phyloP scores from a whole-genome alignment of 805 yeast genomes.

The Candida loeiensis region DNA sequence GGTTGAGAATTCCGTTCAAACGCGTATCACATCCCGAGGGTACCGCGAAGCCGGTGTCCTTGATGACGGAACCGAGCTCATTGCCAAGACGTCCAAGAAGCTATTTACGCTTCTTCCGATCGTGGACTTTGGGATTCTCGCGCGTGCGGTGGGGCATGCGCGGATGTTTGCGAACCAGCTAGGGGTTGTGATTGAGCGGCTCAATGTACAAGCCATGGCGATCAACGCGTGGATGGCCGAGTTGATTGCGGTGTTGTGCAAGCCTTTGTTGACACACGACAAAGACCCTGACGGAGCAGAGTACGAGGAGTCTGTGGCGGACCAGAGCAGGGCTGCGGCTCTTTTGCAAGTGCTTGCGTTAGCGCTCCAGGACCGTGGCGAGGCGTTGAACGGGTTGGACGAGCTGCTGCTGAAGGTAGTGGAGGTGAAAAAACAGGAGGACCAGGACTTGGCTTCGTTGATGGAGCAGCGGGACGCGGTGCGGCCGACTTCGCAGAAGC shows the following conservation, averaged over 20 bases:
- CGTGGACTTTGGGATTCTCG: slow-evolving; percentile 13
- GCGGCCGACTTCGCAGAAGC: slow-evolving; percentile 19
- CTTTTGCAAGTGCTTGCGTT: slow-evolving; percentile 53
- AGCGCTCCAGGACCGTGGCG: slow-evolving; percentile 25
- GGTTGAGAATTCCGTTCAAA: slow-evolving; percentile 24
- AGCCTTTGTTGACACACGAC: slow-evolving; percentile 48
- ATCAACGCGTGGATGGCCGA: slow-evolving; percentile 52
- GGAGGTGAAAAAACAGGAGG: background rate
- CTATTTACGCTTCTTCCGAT: slow-evolving; percentile 30
- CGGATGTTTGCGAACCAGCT: slow-evolving; percentile 21
- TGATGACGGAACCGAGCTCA: slow-evolving; percentile 28
- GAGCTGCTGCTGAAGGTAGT: slow-evolving; percentile 1
- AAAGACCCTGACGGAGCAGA: slow-evolving; percentile 66
- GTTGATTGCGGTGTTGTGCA: slow-evolving; percentile 40
- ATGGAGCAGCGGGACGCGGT: background rate
- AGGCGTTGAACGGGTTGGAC: slow-evolving; percentile 36
- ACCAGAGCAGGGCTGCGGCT: slow-evolving; percentile 67
- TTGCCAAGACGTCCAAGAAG: slow-evolving; percentile 34
- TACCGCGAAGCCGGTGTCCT: slow-evolving; percentile 9
- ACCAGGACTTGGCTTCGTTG: background rate
- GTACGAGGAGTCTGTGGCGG: slow-evolving; percentile 67
- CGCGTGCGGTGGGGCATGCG: slow-evolving; percentile 11
- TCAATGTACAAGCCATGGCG: slow-evolving; percentile 50
- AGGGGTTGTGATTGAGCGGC: slow-evolving; percentile 20
- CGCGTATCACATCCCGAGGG: slow-evolving; percentile 24